A percentile compares a stretch with the other conserved stretches of the same genome.
Evolutionary conservation across 345 rosid genomes (phyloP).

Genomic region (Euphorbia pulcherrima): DNA sequence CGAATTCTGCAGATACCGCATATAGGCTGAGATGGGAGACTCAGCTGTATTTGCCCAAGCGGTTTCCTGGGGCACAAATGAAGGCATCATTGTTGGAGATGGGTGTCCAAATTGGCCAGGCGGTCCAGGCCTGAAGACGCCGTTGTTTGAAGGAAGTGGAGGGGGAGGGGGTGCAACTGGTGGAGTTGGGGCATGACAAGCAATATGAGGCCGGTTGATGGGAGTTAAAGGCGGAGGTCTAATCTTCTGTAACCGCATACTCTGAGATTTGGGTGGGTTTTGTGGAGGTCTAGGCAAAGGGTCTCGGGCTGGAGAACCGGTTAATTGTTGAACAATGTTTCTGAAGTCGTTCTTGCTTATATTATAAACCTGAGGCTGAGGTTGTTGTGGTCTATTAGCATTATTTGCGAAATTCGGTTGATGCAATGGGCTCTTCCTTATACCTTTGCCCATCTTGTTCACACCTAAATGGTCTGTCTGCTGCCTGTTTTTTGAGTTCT

Average conservation of each 20-base stretch:
- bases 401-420: slow-evolving; percentile 49
- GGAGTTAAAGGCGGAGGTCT: slow-evolving; percentile 77
- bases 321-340: slow-evolving; percentile 83
- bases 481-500: slow-evolving; percentile 65
- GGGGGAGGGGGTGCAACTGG: slow-evolving; percentile 13
- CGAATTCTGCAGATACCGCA: slow-evolving; percentile 77
- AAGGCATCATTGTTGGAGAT: slow-evolving; percentile 38
- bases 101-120: slow-evolving; percentile 43
- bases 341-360: slow-evolving; percentile 88
- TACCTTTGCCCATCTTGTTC: slow-evolving; percentile 76
- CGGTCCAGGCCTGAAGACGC: slow-evolving; percentile 27
- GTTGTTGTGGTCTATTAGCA: slow-evolving; percentile 50
- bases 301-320: slow-evolving; percentile 64
- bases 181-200: slow-evolving; percentile 36
- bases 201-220: slow-evolving; percentile 50
- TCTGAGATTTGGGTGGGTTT: slow-evolving; percentile 69
- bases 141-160: slow-evolving; percentile 21
- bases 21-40: slow-evolving; percentile 73
- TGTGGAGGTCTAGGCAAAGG: slow-evolving; percentile 72
- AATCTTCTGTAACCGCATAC: slow-evolving; percentile 73
- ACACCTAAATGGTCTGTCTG: slow-evolving; percentile 74
- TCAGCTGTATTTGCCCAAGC: slow-evolving; percentile 56
- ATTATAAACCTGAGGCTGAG: slow-evolving; percentile 88
- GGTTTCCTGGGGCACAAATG: slow-evolving; percentile 35
- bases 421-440: slow-evolving; percentile 81